A percentile compares a stretch with the other conserved stretches of the same genome.
Conservation (phyloP, 164 flowering plant species). For the Nelumbo lutea region DNA sequence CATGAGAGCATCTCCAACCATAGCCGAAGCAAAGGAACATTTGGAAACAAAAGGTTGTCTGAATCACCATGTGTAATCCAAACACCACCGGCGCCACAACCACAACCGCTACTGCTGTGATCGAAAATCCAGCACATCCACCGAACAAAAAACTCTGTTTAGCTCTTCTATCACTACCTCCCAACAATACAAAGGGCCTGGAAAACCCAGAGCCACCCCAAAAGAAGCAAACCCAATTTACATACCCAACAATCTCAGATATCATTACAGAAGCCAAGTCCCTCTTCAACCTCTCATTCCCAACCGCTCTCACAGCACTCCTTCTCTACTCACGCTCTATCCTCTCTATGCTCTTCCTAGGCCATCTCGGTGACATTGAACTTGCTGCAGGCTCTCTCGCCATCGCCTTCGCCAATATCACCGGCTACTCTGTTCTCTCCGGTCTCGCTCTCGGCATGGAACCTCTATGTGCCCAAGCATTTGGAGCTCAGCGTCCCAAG, state of each 20-base stretch:
- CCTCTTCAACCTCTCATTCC: constrained; percentile 55
- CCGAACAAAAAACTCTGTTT: constrained; percentile 28
- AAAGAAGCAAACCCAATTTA: constrained; percentile 5
- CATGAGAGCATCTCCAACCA: not conserved
- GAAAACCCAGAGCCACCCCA: constrained; percentile 4
- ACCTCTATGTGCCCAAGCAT: constrained; percentile 87
- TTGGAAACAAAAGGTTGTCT: not conserved
- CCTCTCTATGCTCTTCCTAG: constrained; percentile 82
- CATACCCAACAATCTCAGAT: constrained; percentile 29
- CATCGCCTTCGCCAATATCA: constrained; percentile 87
- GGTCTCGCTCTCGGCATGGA: constrained; percentile 89
- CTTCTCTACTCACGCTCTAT: constrained; percentile 72
- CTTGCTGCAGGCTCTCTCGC: constrained; percentile 86
- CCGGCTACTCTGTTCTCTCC: constrained; percentile 85
- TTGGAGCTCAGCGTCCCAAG: constrained; percentile 61
- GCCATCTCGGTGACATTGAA: constrained; percentile 65
- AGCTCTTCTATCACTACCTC: constrained; percentile 23
- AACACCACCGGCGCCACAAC: constrained; percentile 1
- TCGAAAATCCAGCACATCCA: constrained; percentile 12
- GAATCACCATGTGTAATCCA: constrained; percentile 39
- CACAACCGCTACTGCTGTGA: not conserved
- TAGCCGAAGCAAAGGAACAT: not conserved
- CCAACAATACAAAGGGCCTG: constrained; percentile 11
- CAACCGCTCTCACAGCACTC: constrained; percentile 66
- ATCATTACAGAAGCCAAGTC: constrained; percentile 40